A percentile compares a stretch with the other conserved stretches of the same genome.
These are phyloP conservation scores for Coniochaeta sp. DNA, from an alignment of 2,329 filamentous ascomycete species.

Conservation along the genomic window DNA sequence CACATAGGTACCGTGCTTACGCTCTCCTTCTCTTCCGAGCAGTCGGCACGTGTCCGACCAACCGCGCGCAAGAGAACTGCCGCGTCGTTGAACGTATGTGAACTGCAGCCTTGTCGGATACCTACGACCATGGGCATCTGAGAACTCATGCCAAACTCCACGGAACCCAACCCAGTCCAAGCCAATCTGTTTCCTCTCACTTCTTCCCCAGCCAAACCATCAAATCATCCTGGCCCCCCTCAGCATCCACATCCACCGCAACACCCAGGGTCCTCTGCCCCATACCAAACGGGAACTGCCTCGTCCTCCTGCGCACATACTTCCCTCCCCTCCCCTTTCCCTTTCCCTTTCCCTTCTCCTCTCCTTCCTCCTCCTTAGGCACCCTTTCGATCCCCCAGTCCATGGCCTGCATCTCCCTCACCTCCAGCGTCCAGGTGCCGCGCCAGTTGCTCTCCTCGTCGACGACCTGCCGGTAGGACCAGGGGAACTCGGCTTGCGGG, in stretches of 20 bases:
- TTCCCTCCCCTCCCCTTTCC: constrained; percentile 5
- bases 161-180: too few relatives aligned
- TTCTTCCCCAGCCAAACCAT: constrained; percentile 12
- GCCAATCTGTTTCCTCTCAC: too few relatives aligned
- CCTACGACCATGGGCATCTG: too few relatives aligned
- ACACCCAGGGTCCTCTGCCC: constrained; percentile 2
- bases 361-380: constrained; percentile 8
- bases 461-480: constrained; percentile 9
- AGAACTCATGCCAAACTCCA: too few relatives aligned
- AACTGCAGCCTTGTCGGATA: too few relatives aligned
- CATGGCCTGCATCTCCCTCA: constrained; percentile 13
- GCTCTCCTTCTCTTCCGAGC: too few relatives aligned
- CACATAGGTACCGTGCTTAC: too few relatives aligned
- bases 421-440: constrained; percentile 14
- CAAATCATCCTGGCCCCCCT: constrained; percentile 14
- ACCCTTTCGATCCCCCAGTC: constrained; percentile 9
- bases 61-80: too few relatives aligned
- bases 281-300: constrained; percentile 10
- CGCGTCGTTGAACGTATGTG: too few relatives aligned
- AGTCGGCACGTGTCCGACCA: too few relatives aligned
- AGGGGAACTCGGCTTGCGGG: constrained; percentile 10
- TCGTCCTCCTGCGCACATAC: constrained; percentile 11
- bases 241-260: constrained; percentile 4
- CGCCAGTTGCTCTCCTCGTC: constrained; percentile 16
- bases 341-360: too few relatives aligned